Evolutionary conservation across 441 rosid genomes (phyloP).

Genomic region (Mallotus japonicus): DNA sequence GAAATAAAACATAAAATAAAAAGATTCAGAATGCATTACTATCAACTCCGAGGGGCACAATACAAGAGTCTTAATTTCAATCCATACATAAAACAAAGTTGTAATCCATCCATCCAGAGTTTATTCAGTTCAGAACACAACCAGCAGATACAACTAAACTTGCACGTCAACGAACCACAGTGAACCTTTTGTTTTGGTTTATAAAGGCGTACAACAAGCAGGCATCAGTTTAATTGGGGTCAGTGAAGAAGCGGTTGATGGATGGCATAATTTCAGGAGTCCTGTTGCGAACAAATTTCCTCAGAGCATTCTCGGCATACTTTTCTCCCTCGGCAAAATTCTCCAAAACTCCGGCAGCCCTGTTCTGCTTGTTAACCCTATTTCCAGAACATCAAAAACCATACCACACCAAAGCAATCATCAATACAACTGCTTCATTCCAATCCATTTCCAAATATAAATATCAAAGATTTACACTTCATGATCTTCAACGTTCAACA

Average conservation of each 20-base stretch:
- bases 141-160: not conserved
- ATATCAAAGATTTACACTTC: too few species aligned
- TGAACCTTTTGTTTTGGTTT: not conserved
- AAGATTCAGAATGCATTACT: not conserved
- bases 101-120: conserved; percentile 5
- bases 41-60: too few species aligned
- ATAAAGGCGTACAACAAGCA: conserved; percentile 4
- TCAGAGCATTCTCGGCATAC: conserved; percentile 63
- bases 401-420: not conserved
- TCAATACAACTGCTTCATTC: not conserved
- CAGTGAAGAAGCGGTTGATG: conserved; percentile 78
- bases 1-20: not conserved
- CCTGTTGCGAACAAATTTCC: conserved; percentile 72
- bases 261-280: conserved; percentile 87
- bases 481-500: too few species aligned
- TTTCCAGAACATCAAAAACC: not conserved
- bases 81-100: not conserved
- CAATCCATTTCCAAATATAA: too few species aligned
- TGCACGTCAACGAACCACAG: conserved; percentile 8
- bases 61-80: not conserved
- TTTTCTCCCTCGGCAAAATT: conserved; percentile 79
- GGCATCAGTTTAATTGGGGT: conserved; percentile 44
- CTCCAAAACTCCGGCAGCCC: conserved; percentile 89
- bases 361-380: conserved; percentile 81
- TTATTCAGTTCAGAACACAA: not conserved